Conservation (phyloP, 2,329 filamentous ascomycete species). For the Sporothrix dimorphospora region DNA sequence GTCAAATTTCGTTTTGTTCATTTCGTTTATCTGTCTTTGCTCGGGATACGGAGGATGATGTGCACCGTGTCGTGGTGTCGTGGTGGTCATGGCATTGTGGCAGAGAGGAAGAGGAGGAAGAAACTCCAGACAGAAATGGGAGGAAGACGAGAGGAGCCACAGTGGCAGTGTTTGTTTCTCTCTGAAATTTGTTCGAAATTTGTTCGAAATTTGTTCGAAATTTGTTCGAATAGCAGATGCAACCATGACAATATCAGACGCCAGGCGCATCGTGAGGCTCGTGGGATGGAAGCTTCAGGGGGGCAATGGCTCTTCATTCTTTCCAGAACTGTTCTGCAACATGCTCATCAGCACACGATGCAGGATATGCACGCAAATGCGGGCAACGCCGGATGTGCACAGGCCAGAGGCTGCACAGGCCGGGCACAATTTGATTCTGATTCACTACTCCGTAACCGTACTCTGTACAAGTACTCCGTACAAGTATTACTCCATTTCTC, state of each 20-base stretch:
- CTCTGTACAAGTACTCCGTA: too few species aligned
- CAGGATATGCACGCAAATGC: too few species aligned
- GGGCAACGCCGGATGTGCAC: neutral
- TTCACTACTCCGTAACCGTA: neutral
- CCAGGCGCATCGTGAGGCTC: neutral
- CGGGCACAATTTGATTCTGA: slow-evolving; percentile 18
- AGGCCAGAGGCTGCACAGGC: slow-evolving; percentile 10
- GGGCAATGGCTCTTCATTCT: neutral
- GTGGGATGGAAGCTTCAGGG: neutral
- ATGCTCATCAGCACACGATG: neutral
- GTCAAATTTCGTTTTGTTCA: slow-evolving; percentile 20
- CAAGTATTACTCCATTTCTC: too few species aligned
- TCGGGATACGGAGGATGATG: slow-evolving; percentile 3
- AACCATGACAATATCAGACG: slow-evolving; percentile 17
- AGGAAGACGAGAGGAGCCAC: neutral
- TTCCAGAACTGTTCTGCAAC: slow-evolving; percentile 13
- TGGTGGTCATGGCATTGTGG: neutral
- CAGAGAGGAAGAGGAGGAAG: too few species aligned
- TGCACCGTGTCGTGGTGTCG: neutral
- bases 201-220: slow-evolving; percentile 16
- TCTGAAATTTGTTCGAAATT: slow-evolving; percentile 12
- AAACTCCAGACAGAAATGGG: too few species aligned
- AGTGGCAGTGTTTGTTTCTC: neutral
- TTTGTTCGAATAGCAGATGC: slow-evolving; percentile 18
- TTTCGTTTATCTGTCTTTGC: slow-evolving; percentile 13